Evolutionary conservation across 345 rosid genomes (phyloP), one percentile per base, ranked within the genome.

Genomic region (Eucalyptus caleyi): DNA sequence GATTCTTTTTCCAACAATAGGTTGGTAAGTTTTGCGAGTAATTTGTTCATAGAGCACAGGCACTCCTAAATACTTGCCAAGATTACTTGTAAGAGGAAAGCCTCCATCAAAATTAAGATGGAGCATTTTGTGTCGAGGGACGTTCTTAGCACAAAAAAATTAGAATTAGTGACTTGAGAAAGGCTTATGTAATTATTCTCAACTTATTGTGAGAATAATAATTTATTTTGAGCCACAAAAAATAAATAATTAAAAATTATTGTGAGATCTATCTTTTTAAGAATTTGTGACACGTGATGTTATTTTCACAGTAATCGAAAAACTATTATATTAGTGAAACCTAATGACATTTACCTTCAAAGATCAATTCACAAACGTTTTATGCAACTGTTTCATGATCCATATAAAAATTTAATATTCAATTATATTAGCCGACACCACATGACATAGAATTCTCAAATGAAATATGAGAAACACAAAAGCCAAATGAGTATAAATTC

Each of bases 221-320:
- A 0, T 53, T 53, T 53, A 53, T 53, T 53, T 53, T 53, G 9
- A 53, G 10, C 1, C 56, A 53, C 9, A 53, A 53, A 19, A 51
- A 53, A 53, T 53, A 53, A 18, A 53, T 3, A 53, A 53, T 53
- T 53, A 53, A 0, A 51, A 51, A 51, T 18, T 19, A 53, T 53
- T 19, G 56, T 53, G 10, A 53, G 56, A 19, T 53, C 56, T 13
- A 1, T 3, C 7, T 51, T 0, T 3, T 51, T 18, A 18, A 7
- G 23, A 53, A 7, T 53, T 53, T 53, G 5, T 53, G 56, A 53
- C 56, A 18, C 4, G 1, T 53, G 56, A 19, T 19, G 24, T 53
- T 19, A 53, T 53, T 53, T 53, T 53, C 24, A 53, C 5, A 7
- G 0, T 53, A 53, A 4, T 0, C 24, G 0, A 53, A 53, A 53